Conservation (phyloP, 208 protist genomes). For the Trypanosoma melophagium region DNA sequence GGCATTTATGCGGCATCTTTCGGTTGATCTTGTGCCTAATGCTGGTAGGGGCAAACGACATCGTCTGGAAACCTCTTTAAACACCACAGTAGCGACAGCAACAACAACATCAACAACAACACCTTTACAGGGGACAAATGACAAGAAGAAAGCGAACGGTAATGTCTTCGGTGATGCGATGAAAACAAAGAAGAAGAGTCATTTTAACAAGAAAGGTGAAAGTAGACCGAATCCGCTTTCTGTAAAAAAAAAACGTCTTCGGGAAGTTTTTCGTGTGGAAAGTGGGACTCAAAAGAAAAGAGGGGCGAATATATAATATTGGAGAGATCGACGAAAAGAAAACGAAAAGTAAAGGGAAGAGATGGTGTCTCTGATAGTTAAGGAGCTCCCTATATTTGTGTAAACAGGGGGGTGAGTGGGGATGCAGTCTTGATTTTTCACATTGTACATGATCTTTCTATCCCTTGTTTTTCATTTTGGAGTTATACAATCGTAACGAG, state of each 20-base stretch:
- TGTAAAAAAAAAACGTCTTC: slow-evolving; percentile 74
- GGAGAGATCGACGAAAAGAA: no score
- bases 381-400: no score
- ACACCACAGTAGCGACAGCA: no score
- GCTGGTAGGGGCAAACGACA: neutral
- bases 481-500: neutral
- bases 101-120: no score
- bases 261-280: slow-evolving; percentile 62
- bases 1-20: slow-evolving; percentile 32
- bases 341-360: no score
- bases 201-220: neutral
- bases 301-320: no score
- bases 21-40: slow-evolving; percentile 4
- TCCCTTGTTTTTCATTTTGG: no score
- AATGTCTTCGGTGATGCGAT: slow-evolving; percentile 19
- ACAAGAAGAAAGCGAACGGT: neutral
- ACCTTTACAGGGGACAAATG: neutral
- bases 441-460: no score
- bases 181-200: neutral
- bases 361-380: no score
- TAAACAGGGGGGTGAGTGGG: no score
- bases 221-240: slow-evolving; percentile 71
- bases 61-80: neutral
- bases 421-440: no score
- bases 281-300: slow-evolving; percentile 8